phyloP scores from a whole-genome alignment of 1,284 basidiomycete species.

The Salmacisia buchloeana region DNA sequence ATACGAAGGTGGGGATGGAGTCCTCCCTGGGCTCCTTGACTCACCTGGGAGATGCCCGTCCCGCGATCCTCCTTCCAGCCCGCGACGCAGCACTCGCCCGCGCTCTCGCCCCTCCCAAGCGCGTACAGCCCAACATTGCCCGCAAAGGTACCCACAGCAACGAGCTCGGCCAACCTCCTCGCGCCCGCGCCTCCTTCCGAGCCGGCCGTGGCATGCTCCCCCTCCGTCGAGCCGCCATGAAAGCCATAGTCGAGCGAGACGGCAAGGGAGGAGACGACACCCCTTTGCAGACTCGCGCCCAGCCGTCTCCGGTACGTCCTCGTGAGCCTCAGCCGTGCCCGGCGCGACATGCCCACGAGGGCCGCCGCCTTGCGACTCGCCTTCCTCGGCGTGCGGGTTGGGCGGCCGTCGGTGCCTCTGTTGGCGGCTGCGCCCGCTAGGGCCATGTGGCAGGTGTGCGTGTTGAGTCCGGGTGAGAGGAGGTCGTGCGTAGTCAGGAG shows the following conservation, averaged over 20 bases:
- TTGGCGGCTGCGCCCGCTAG: conserved; percentile 14
- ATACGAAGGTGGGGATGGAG: not conserved
- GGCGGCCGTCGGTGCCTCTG: too few relatives aligned
- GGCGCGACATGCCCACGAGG: not conserved
- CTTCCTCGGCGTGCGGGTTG: not conserved
- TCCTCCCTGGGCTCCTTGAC: not conserved
- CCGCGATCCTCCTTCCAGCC: conserved; percentile 37
- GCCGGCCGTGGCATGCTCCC: not conserved
- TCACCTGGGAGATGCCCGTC: conserved; percentile 28
- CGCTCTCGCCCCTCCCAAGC: conserved; percentile 5
- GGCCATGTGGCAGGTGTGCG: conserved; percentile 20
- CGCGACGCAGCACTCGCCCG: conserved; percentile 19
- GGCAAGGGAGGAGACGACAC: conserved; percentile 26
- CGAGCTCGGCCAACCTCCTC: conserved; percentile 21
- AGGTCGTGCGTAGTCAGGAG: conserved; percentile 25
- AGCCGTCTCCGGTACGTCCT: not conserved
- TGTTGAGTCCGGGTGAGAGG: conserved; percentile 29
- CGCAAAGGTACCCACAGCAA: conserved; percentile 33
- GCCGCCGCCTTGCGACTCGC: not conserved
- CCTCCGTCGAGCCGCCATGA: not conserved
- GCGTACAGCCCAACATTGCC: conserved; percentile 34
- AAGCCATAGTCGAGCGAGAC: conserved; percentile 11
- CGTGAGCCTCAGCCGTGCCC: not conserved
- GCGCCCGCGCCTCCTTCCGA: not conserved
- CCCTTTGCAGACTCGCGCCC: not conserved